phyloP scores from a whole-genome alignment of 495 filamentous ascomycete genomes.

The Ramalina intermedia region DNA sequence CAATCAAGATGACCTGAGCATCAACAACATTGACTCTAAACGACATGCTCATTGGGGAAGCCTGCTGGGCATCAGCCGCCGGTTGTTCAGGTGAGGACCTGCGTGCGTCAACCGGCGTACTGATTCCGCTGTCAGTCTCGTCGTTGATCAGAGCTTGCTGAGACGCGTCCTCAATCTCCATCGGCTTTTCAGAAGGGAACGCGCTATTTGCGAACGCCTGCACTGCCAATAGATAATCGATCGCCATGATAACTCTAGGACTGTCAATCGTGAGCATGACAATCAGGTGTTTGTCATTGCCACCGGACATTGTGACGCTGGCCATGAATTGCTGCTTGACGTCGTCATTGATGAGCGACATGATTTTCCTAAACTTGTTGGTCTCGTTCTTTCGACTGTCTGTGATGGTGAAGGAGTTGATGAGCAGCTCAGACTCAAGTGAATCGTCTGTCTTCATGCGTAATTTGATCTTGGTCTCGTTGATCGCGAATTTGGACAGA shows the following conservation, averaged over 20 bases:
- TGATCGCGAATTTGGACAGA: slow-evolving; percentile 82
- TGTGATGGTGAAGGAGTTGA: slow-evolving; percentile 86
- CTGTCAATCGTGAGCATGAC: slow-evolving; percentile 93
- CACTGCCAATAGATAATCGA: slow-evolving; percentile 88
- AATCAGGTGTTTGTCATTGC: slow-evolving; percentile 67
- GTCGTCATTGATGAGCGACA: slow-evolving; percentile 87
- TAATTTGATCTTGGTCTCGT: slow-evolving; percentile 79
- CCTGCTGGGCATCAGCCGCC: slow-evolving; percentile 4
- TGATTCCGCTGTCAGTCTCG: slow-evolving; percentile 35
- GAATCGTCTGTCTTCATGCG: slow-evolving; percentile 91
- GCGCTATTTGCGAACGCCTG: slow-evolving; percentile 63
- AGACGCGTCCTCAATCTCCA: slow-evolving; percentile 38
- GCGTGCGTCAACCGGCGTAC: slow-evolving; percentile 9
- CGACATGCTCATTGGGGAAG: slow-evolving; percentile 50
- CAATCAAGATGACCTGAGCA: slow-evolving; percentile 88
- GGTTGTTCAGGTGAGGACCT: slow-evolving; percentile 22
- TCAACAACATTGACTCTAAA: slow-evolving; percentile 91
- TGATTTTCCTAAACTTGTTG: slow-evolving; percentile 95
- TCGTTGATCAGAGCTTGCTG: slow-evolving; percentile 46
- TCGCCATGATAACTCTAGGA: slow-evolving; percentile 80
- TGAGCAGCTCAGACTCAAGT: slow-evolving; percentile 81
- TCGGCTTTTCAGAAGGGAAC: slow-evolving; percentile 43
- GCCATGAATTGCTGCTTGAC: slow-evolving; percentile 97
- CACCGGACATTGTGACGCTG: slow-evolving; percentile 81
- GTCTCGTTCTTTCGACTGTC: slow-evolving; percentile 75